Evolutionary conservation across 352 stramenopile genomes (phyloP), one percentile per base, ranked within the genome.

Genomic region (Phytophthora constricta): DNA sequence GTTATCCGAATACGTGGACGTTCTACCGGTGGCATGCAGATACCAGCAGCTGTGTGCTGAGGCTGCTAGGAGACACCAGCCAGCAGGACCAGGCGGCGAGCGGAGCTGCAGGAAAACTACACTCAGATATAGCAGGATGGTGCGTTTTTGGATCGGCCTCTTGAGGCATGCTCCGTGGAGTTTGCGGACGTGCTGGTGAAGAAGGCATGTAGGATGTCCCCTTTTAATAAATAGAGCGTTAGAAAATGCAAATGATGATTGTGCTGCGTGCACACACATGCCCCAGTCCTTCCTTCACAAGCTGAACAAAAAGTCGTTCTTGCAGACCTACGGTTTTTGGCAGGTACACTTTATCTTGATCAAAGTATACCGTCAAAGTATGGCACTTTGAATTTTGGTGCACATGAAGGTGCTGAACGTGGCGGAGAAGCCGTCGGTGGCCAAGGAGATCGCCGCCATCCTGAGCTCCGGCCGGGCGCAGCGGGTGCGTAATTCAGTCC

Each of bases 371-470:
- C n/a, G n/a, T n/a, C n/a, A n/a, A n/a, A n/a, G n/a, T n/a, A n/a
- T n/a, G n/a, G n/a, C 22, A 52, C 22, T 66, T 51, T 20, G 52
- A 4, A 10, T 7, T 26, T 27, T 31, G 52, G 28, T 19, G 28
- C 17, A 9, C 33, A 96, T 95, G 89, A 86, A 84, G 31, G 89
- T 95, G 67, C 87, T 99, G 17, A 99, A 99, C 76, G 97, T 99
- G 48, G 98, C 98, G 39, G 98, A 99, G 89, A 99, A 99, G 85
- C 97, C 97, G 45, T 99, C 92, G 16, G 98, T 99, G 56, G 98
- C 98, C 43, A 98, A 98, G 72, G 93, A 98, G 52, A 93, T 99
- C 65, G 88, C 97, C 53, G 68, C 77, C 65, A 99, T 99, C 64
- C 75, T 99, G 85, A 96, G 81, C 7, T 70, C 74, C 10, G 78